Base-by-base conservation (phyloP, 164 flowering plant genomes). In the Tetrastigma voinierianum region DNA sequence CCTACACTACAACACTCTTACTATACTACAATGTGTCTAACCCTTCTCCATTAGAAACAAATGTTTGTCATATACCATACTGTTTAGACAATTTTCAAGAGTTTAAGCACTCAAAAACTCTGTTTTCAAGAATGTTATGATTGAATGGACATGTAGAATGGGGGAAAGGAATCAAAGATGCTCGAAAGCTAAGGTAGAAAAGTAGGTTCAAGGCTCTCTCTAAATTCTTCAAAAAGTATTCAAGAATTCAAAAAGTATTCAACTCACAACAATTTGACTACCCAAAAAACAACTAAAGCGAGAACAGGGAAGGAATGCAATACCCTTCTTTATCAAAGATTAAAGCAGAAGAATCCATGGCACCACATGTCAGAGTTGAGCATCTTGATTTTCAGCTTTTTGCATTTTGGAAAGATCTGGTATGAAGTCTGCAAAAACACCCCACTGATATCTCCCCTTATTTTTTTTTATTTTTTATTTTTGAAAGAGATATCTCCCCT, bases 271-370 rank as follows among this genome's bases (percentile, higher is more conserved):
- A 49, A n/a, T 15, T 14, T 5, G n/a, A 49, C n/a, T 14, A 49
- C n/a, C 15, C 15, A 54, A 53, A 40, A 67, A 44, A n/a, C 15
- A 24, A 25, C 32, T 66, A 51, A 19, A 70, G 48, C 4, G n/a
- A n/a, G n/a, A n/a, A n/a, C n/a, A 69, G 73, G 61, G 1, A 20
- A 56, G 67, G 77, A 77, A 73, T 77, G 57, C 19, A 46, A 70
- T 73, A 16, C 80, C 65, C 65, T 70, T 68, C 72, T 74, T 72
- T 70, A 48, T 60, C 67, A 46, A 8, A 52, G 46, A 68, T n/a
- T 59, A 70, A 64, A 62, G 72, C 18, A 48, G 66, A 23, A 49
- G 62, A 77, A 63, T 66, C 62, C 5, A 47, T 47, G 51, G 62
- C 68, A 62, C 51, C 66, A 71, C 46, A 56, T 24, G 21, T 1